phyloP scores from a whole-genome alignment of 2,329 filamentous ascomycete species.

The Talaromyces sp. region DNA sequence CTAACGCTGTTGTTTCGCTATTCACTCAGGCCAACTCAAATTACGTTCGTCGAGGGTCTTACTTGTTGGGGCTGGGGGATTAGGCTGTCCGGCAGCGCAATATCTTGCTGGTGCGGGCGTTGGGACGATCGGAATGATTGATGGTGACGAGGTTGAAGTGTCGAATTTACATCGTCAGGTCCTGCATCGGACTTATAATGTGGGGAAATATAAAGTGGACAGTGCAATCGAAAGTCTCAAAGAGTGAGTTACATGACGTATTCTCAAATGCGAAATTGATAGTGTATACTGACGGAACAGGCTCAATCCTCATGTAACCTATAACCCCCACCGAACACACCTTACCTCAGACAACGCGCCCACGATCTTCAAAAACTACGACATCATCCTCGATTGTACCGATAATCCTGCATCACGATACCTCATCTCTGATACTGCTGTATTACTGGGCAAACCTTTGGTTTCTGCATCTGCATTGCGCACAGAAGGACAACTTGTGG shows the following conservation, averaged over 20 bases:
- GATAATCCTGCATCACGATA: conserved; percentile 92
- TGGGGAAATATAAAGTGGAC: conserved; percentile 78
- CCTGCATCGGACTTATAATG: conserved; percentile 70
- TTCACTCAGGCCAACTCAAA: conserved; percentile 68
- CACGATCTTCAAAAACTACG: conserved; percentile 69
- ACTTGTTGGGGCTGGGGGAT: conserved; percentile 81
- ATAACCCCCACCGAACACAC: conserved; percentile 64
- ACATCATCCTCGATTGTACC: conserved; percentile 90
- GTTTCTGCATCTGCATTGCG: conserved; percentile 88
- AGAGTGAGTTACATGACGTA: conserved; percentile 51
- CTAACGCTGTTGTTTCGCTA: neutral
- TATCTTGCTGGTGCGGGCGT: conserved; percentile 91
- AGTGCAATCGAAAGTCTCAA: conserved; percentile 67
- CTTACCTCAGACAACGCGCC: conserved; percentile 71
- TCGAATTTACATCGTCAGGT: conserved; percentile 95
- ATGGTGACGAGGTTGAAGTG: conserved; percentile 82
- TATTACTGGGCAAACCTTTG: conserved; percentile 75
- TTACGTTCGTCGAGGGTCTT: conserved; percentile 73
- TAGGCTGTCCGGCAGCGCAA: conserved; percentile 89
- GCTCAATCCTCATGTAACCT: conserved; percentile 72
- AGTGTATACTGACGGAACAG: conserved; percentile 40
- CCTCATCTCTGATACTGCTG: conserved; percentile 86
- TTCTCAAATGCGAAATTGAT: neutral
- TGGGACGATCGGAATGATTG: conserved; percentile 79
- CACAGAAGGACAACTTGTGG: conserved; percentile 85